Conservation (phyloP, 306 rosid species). For the Rosa lucieae region DNA sequence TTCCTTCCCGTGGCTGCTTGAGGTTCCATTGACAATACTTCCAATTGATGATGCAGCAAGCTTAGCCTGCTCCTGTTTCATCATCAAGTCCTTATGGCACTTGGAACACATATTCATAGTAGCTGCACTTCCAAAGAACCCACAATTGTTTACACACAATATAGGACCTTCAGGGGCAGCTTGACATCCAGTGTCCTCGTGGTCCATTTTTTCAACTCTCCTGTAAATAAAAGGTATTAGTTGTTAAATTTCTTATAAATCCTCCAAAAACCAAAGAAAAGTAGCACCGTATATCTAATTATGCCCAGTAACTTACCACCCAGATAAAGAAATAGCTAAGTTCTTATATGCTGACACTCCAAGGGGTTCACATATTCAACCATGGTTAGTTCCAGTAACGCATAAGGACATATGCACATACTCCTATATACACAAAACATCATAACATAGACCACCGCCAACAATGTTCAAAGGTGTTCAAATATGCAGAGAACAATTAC, state of each 20-base stretch:
- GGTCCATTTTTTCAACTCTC: constrained; percentile 70
- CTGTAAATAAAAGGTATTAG: constrained; percentile 36
- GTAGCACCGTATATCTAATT: background rate
- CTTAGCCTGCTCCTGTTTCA: constrained; percentile 82
- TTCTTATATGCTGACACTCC: background rate
- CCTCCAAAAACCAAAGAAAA: background rate
- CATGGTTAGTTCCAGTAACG: no score
- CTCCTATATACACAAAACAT: background rate
- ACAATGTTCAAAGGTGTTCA: background rate
- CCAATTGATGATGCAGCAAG: constrained; percentile 87
- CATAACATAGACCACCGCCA: background rate
- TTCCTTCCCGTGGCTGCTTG: constrained; percentile 54
- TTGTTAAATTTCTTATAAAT: background rate
- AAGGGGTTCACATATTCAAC: background rate
- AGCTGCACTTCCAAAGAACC: constrained; percentile 88
- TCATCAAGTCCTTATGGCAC: constrained; percentile 82
- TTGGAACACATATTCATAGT: constrained; percentile 96
- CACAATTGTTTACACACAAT: constrained; percentile 85
- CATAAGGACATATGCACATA: background rate
- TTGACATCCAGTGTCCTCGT: constrained; percentile 88
- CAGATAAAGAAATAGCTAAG: background rate
- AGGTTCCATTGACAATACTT: constrained; percentile 75
- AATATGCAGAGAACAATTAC: background rate
- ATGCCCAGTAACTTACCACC: background rate
- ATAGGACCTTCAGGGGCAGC: constrained; percentile 92